Base-by-base conservation (phyloP, 352 stramenopile species). In the Phytophthora hibernalis region DNA sequence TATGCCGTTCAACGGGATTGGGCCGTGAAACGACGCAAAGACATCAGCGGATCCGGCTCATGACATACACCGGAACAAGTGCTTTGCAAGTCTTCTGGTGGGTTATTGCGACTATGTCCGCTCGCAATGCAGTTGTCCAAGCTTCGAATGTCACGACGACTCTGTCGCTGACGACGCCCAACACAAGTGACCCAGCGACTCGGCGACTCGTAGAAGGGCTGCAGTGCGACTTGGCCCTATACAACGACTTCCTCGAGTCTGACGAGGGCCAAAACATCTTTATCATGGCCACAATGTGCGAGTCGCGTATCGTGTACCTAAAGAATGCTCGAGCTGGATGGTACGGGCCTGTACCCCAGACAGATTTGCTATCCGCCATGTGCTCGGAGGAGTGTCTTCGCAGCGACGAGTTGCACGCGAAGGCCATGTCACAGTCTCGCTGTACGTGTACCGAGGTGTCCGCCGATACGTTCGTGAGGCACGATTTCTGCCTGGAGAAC, bases 371-470 rank as follows among this genome's bases (percentile, higher is more conserved):
- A n/a, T 69, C 66, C 7, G 80, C 74, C 52, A 97, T 96, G 90
- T 97, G 90, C 73, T 93, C 90, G 1, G 66, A 83, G 22, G 85
- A 97, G 48, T 98, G 92, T 72, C 48, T 95, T 1, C 54, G 70
- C 7, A 96, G 85, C 55, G 92, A 97, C 55, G 48, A 80, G 37
- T 66, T 98, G 28, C 87, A 96, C 56, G 77, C 85, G 13, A 66
- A 85, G 6, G 90, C 86, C 8, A 93, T 97, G 83, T 74, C 74
- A 0, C 31, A 66, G 12, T 95, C 88, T 8, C 82, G 85, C 20
- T 97, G 92, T 56, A 80, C 75, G 24, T 98, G 92, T 43, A 75
- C 92, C 7, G 63, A 97, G 58, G 71, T 98, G 15, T 96, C 86
- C 6, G 78, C 87, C 3, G 70, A 82, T 30, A 89, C 77, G 61